Base-by-base conservation (phyloP, 2,329 filamentous ascomycete species). In the Botrytis hyacinthi region DNA sequence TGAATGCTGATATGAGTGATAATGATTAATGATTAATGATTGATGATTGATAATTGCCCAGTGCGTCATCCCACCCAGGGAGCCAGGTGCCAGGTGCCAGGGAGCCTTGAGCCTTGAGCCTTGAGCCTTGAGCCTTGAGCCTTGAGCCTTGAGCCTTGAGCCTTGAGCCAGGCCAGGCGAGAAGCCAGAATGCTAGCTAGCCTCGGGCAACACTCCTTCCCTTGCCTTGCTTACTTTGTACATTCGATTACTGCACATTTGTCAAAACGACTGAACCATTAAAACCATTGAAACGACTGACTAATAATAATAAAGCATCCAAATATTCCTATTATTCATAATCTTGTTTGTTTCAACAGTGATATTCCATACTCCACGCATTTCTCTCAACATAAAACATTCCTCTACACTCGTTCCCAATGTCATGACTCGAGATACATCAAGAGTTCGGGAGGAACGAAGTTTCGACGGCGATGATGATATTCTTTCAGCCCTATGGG, bases 401-500 rank as follows among this genome's bases (percentile, higher is more conserved):
- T 44, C 44, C 44, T 71, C 59, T 22, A 37, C 54, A 8, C 44
- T 48, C 51, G 54, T 67, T 61, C 63, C 71, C 83, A 73, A 79
- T 86, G 85, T 82, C 81, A 88, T 87, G 86, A 86, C 85, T 82
- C 84, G 82, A 81, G 85, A 87, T 78, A 80, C 82, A 67, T 74
- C 74, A 67, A 75, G 74, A 75, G 71, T 76, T 65, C 75, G 76
- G 74, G 76, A 77, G 74, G 77, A 76, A 61, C 75, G 69, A 63
- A 57, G 69, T 60, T 71, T 67, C 69, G 76, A 67, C 73, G 77
- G 37, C 54, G 71, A 80, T 74, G 76, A 75, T 29, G 78, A 78
- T 68, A 73, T 90, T 68, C 80, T 90, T 32, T 85, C 86, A 68
- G 87, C 86, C 18, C 84, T 91, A 46, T 91, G 89, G 89, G 87